Base-by-base conservation (phyloP, 495 filamentous ascomycete genomes). In the Tuber borchii region DNA sequence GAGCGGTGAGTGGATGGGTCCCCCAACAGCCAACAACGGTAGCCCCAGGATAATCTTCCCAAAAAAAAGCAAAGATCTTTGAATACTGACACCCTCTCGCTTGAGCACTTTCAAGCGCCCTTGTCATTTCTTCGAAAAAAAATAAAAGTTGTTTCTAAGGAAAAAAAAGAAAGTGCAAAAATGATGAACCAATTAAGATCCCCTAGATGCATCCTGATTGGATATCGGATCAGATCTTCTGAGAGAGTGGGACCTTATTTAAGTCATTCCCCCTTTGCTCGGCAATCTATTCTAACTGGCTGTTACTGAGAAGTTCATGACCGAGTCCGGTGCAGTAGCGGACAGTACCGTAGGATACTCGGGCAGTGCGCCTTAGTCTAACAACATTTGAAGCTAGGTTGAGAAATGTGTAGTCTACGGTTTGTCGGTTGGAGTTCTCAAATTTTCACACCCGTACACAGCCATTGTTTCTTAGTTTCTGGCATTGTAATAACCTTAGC, bases 161-260 rank as follows among this genome's bases (percentile, higher is more conserved):
- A 2, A 22, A 56, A 26, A 65, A 65, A 34, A 65, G n/a, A 17
- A 65, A 65, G 26, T 65, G 12, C 14, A 65, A 43, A 77, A 76
- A 77, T 73, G 70, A 78, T 71, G 71, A 20, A 69, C 76, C 73
- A 75, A 79, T 79, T 26, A 71, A n/a, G 40, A 43, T 45, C 26
- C 26, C 51, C 44, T 42, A 61, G 42, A 26, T 40, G 16, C 42
- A 74, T n/a, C 77, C 51, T 31, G 73, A 73, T 69, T 69, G 68
- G 68, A 77, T 69, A 69, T 51, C 76, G 72, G 78, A 48, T 51
- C 76, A 70, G 78, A 48, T 56, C 69, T 72, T 79, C 72, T 75
- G 26, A 31, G 71, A 71, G 10, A n/a, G 77, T 51, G 72, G 72
- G 46, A 74, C 31, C 43, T 75, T 71, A 72, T 16, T 34, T 5